Conservation (phyloP, 331 rosid genomes). For the Pyrus hybrid region DNA sequence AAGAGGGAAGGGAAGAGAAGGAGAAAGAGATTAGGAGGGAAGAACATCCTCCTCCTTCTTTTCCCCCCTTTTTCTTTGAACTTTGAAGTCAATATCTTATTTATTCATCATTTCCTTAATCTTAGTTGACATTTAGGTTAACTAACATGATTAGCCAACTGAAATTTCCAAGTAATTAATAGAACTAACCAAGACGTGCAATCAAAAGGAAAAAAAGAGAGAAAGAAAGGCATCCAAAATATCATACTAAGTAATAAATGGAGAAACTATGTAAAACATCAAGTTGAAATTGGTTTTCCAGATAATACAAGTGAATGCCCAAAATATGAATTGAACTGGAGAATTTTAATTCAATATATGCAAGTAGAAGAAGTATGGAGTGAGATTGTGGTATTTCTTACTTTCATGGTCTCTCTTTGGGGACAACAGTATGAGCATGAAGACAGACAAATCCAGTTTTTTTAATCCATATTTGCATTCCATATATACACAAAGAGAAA, state of each 20-base stretch:
- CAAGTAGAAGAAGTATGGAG: no score
- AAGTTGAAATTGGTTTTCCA: background rate
- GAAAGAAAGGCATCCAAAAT: background rate
- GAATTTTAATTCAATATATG: no score
- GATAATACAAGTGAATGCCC: no score
- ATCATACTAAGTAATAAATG: background rate
- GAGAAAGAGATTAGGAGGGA: no score
- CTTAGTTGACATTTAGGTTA: background rate
- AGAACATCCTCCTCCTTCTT: conserved; percentile 6
- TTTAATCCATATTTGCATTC: no score
- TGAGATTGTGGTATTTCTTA: no score
- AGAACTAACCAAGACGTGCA: background rate
- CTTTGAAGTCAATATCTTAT: background rate
- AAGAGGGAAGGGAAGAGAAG: no score
- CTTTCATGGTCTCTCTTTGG: no score
- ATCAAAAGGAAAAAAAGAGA: background rate
- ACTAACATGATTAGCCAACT: background rate
- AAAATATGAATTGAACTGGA: no score
- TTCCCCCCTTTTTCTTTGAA: background rate
- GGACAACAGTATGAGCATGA: no score
- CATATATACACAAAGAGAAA: no score
- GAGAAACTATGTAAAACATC: background rate
- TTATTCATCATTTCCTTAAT: background rate
- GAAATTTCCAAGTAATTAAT: background rate
- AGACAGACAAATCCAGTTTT: no score